Percentiles rank a stretch among this genome's conserved stretches.
Evolutionary conservation across 306 rosid genomes (phyloP).

Genomic region (Geum urbanum): DNA sequence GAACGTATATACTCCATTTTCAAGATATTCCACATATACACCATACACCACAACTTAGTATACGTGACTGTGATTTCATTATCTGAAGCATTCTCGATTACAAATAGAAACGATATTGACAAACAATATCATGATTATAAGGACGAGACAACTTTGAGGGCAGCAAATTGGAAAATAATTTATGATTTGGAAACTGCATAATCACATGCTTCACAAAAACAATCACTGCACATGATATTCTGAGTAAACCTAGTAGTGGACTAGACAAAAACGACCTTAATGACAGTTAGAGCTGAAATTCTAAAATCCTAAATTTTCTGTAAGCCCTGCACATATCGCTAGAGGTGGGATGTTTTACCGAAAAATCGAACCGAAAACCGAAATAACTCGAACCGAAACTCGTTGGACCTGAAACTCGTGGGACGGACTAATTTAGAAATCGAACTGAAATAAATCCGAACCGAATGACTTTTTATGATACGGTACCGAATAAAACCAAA

Average conservation of each 20-base stretch:
- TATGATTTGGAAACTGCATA: neutral
- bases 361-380: no score
- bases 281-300: neutral
- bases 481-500: no score
- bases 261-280: neutral
- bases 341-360: no score
- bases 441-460: no score
- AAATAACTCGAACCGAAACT: no score
- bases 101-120: no score
- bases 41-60: neutral
- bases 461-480: no score
- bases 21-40: neutral
- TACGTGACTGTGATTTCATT: no score
- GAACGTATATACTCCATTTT: neutral
- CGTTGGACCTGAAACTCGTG: no score
- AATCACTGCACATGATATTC: neutral
- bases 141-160: neutral
- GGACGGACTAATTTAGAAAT: no score
- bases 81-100: neutral
- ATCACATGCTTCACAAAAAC: neutral
- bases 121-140: neutral
- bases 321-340: conserved; percentile 3
- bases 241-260: neutral
- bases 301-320: neutral
- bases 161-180: neutral